phyloP scores from a whole-genome alignment of 2,329 filamentous ascomycete genomes.

The Aspergillus novofumigatus region DNA sequence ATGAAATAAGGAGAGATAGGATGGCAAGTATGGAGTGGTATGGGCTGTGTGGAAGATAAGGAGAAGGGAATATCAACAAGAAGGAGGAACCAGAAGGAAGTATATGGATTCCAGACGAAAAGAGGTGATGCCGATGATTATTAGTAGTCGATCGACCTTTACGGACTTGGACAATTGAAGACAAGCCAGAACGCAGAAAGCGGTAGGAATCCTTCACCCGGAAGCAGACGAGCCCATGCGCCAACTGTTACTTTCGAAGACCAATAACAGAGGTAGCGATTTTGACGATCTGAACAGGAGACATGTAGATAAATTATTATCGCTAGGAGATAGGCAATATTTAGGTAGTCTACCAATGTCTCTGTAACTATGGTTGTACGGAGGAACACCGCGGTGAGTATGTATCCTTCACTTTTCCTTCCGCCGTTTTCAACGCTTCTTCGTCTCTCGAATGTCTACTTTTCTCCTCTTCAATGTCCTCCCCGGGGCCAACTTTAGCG shows the following conservation, averaged over 20 bases:
- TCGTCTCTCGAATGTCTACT: background rate
- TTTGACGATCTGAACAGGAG: background rate
- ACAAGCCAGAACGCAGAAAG: background rate
- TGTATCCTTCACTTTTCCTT: background rate
- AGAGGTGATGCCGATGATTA: background rate
- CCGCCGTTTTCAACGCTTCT: background rate
- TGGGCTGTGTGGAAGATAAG: background rate
- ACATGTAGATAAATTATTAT: background rate
- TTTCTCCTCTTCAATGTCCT: constrained; percentile 1
- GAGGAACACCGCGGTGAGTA: background rate
- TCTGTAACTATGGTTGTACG: background rate
- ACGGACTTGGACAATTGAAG: background rate
- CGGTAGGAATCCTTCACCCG: background rate
- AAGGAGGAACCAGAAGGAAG: background rate
- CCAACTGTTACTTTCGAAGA: background rate
- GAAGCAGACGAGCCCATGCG: background rate
- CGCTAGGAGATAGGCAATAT: background rate
- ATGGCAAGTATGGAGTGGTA: background rate
- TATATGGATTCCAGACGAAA: background rate
- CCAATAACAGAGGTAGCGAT: background rate
- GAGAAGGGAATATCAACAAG: background rate
- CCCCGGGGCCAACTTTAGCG: background rate
- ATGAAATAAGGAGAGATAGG: constrained; percentile 7
- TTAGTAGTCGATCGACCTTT: background rate
- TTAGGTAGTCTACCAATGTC: background rate